Conservation (phyloP, 1,139 yeast genomes). For the Geotrichum bryndzae region DNA sequence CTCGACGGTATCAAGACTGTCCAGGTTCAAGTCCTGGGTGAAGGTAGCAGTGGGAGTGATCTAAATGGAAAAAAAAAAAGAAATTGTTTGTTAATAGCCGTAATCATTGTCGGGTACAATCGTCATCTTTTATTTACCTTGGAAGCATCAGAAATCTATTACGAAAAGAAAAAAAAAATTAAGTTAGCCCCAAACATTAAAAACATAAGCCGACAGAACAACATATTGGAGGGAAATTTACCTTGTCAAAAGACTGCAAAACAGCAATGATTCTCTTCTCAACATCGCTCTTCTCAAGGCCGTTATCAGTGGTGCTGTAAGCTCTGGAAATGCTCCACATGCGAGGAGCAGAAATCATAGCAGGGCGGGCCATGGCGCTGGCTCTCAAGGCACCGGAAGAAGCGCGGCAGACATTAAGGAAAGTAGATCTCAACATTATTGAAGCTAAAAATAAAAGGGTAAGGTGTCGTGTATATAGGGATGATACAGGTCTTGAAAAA, state of each 20-base stretch:
- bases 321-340: constrained; percentile 17
- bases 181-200: background rate
- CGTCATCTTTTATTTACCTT: constrained; percentile 20
- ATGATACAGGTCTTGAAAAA: background rate
- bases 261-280: constrained; percentile 71
- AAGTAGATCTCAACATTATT: constrained; percentile 18
- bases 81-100: background rate
- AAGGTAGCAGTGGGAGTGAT: constrained; percentile 57
- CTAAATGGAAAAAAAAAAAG: constrained; percentile 21
- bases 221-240: constrained; percentile 31
- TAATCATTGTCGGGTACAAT: background rate
- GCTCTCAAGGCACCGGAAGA: constrained; percentile 16
- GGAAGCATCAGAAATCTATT: constrained; percentile 25
- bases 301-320: constrained; percentile 50
- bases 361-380: constrained; percentile 14
- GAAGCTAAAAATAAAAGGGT: background rate
- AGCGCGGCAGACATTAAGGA: constrained; percentile 17
- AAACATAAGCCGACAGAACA: background rate
- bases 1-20: constrained; percentile 79
- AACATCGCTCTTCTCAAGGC: constrained; percentile 63
- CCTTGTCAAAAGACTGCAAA: constrained; percentile 73
- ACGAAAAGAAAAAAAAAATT: background rate
- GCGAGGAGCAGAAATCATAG: constrained; percentile 12
- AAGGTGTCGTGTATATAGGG: background rate
- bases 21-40: constrained; percentile 70